A percentile compares a stretch with the other conserved stretches of the same genome.
These are phyloP conservation scores for Solanum rostratum DNA, from an alignment of 257 asterid genomes.

Conservation along the genomic window DNA sequence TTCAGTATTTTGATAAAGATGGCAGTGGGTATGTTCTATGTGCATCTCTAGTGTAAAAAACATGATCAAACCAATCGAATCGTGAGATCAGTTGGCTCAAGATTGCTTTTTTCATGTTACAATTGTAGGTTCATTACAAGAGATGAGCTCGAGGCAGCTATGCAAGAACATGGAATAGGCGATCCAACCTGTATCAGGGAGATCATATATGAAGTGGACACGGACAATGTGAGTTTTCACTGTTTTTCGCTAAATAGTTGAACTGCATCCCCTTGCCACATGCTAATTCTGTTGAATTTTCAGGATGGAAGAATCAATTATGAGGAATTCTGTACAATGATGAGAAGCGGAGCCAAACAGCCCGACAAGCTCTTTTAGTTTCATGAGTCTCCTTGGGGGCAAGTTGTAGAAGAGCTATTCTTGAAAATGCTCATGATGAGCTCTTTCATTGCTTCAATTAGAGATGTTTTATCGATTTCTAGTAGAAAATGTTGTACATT, in stretches of 20 bases:
- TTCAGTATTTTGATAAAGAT: slow-evolving; percentile 74
- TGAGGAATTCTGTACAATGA: slow-evolving; percentile 80
- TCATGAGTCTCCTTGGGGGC: not conserved
- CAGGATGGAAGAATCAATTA: slow-evolving; percentile 90
- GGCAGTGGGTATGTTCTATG: slow-evolving; percentile 52
- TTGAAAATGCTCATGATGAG: not conserved
- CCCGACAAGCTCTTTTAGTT: slow-evolving; percentile 38
- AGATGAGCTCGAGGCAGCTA: slow-evolving; percentile 79
- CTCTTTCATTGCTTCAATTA: not conserved
- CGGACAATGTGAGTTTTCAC: slow-evolving; percentile 55
- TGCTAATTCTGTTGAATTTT: not conserved
- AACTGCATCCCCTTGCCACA: not conserved
- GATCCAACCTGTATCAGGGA: slow-evolving; percentile 55
- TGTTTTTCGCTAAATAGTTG: not conserved
- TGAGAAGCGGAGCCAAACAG: slow-evolving; percentile 68
- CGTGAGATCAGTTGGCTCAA: not conserved
- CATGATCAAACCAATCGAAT: not conserved
- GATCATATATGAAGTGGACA: slow-evolving; percentile 75
- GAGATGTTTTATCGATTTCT: not conserved
- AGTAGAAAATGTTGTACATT: not conserved
- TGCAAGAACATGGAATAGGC: slow-evolving; percentile 73
- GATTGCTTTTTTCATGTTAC: not conserved
- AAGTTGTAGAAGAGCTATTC: not conserved
- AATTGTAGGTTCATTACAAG: slow-evolving; percentile 55
- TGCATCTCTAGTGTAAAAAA: not conserved